Base-by-base conservation (phyloP, 2,329 filamentous ascomycete species). In the Trichoderma simmonsii region DNA sequence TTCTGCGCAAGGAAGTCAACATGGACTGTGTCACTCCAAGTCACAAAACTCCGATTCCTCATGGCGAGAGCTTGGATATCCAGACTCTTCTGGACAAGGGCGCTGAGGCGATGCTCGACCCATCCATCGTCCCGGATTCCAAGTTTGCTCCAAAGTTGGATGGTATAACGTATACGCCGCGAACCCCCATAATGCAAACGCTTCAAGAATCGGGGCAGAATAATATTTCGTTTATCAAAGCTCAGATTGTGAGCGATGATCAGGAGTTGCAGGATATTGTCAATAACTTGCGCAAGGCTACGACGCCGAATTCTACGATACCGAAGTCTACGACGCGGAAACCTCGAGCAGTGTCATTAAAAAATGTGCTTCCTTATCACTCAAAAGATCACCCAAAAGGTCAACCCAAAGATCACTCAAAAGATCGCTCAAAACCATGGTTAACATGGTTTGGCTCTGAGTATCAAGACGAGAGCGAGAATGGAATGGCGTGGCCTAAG, bases 11-110 rank as follows among this genome's bases (percentile, higher is more conserved):
- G 80, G 96, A 99, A 81, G 97, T 99, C 4, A 92, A 99, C 80
- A 97, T 99, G 93, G 93, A 97, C 78, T 99, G 96, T 80, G 83
- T 98, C 57, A 99, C 96, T 0, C 96, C 96, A 1, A 96, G 92
- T 57, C 93, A 99, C 80, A 87, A 88, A 0, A 86, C 87, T 0
- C 86, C 91, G 34, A 98, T 99, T 56, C 87, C 93, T 0, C 92
- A 90, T 2, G 96, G 97, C 43, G 95, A 98, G 82, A 94, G 90
- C 73, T 81, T 99, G 9, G 95, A 97, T 79, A 97, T 99, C 70
- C 79, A 82, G 3, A 82, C 90, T n/a, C 87, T 99, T 1, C 88
- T 99, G 3, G 87, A 87, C 1, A 96, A 93, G 80, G 92, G 93
- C 5, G 76, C 86, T 0, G 80, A 85, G 24, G 94, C 95, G 0